Evolutionary conservation across 768 basidiomycete species (phyloP).

Genomic region (Leccinum boreale): DNA sequence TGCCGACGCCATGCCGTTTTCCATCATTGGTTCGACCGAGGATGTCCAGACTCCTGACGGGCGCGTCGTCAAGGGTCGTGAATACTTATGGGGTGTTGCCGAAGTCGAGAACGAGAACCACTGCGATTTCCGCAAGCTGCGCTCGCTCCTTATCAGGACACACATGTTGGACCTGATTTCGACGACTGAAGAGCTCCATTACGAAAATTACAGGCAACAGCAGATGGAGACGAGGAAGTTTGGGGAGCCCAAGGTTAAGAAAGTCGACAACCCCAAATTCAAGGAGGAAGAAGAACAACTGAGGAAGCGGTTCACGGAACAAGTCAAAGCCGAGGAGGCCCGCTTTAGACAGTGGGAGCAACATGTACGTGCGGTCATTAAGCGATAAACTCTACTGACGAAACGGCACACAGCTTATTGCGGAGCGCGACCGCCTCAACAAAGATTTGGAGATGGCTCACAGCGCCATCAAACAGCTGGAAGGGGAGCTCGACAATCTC

Average conservation of each 20-base stretch:
- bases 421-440: slow-evolving; percentile 97
- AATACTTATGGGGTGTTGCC: slow-evolving; percentile 99
- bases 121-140: slow-evolving; percentile 98
- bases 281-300: slow-evolving; percentile 98
- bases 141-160: slow-evolving; percentile 91
- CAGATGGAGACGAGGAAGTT: slow-evolving; percentile 99
- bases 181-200: slow-evolving; percentile 93
- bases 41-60: slow-evolving; percentile 93
- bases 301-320: slow-evolving; percentile 97
- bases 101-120: slow-evolving; percentile 99
- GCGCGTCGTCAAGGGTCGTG: slow-evolving; percentile 91
- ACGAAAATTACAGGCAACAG: slow-evolving; percentile 95
- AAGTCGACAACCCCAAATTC: slow-evolving; percentile 99
- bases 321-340: slow-evolving; percentile 98
- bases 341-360: slow-evolving; percentile 99
- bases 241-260: slow-evolving; percentile 97
- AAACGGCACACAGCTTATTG: slow-evolving; percentile 71
- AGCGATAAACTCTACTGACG: slow-evolving; percentile 12
- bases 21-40: slow-evolving; percentile 95
- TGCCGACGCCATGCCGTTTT: slow-evolving; percentile 93
- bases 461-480: slow-evolving; percentile 87
- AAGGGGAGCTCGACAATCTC: slow-evolving; percentile 86
- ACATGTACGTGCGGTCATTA: slow-evolving; percentile 57
- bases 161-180: slow-evolving; percentile 98
- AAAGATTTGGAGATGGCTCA: slow-evolving; percentile 95